phyloP scores from a whole-genome alignment of 73 alveolate genomes.

The Tetrahymena thermophila region DNA sequence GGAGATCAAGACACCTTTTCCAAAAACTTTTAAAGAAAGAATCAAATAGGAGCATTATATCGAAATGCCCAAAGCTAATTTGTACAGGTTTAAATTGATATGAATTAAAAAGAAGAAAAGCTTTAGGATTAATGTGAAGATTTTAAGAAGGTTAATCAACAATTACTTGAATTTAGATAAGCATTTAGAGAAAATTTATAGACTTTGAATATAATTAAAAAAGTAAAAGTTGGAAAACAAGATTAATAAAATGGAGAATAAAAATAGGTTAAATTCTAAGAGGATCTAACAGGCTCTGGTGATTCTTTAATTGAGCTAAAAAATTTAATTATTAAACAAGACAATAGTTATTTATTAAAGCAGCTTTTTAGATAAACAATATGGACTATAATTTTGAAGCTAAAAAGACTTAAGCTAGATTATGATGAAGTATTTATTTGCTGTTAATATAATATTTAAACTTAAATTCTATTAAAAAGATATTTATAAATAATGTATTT shows the following conservation, averaged over 20 bases:
- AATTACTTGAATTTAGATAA: not conserved
- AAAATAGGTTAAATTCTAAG: not conserved
- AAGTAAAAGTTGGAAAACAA: not conserved
- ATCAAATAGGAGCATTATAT: not conserved
- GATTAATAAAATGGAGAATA: not conserved
- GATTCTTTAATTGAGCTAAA: not conserved
- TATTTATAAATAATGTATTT: not conserved
- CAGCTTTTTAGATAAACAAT: not conserved
- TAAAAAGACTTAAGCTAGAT: not conserved
- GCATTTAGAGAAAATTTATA: not conserved
- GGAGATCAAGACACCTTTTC: not conserved
- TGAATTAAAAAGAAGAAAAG: not conserved
- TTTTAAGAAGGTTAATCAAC: not conserved
- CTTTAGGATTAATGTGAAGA: not conserved
- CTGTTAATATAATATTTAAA: not conserved
- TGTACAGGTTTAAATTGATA: not conserved
- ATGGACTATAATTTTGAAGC: not conserved
- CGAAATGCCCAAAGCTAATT: not conserved
- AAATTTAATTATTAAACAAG: not conserved
- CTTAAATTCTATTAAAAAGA: not conserved
- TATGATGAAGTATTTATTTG: not conserved
- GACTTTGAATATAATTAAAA: not conserved
- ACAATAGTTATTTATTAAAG: not conserved
- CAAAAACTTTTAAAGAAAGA: not conserved
- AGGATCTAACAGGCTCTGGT: not conserved